These are phyloP conservation scores for Aegilops sharonensis DNA, from an alignment of 176 grass and related monocot genomes.

Conservation along the genomic window DNA sequence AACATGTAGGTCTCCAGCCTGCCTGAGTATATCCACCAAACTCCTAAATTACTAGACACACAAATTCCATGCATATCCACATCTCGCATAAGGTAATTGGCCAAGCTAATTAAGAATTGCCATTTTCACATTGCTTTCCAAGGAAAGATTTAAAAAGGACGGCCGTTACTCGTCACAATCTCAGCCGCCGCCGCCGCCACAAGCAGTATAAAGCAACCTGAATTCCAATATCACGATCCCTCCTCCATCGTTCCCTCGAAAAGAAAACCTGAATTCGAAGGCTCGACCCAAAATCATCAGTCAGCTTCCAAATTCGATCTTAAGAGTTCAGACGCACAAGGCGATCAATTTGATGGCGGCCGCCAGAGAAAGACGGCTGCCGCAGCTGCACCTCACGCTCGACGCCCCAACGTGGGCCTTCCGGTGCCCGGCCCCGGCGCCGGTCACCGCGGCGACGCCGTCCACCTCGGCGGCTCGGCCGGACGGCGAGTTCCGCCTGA, in stretches of 20 bases:
- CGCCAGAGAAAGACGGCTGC: neutral
- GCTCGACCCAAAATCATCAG: no score
- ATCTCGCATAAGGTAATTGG: no score
- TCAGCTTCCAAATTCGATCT: neutral
- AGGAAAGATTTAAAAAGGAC: neutral
- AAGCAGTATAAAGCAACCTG: neutral
- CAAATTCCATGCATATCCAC: neutral
- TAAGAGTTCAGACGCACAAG: no score
- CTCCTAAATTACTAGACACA: no score
- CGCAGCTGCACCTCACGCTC: neutral
- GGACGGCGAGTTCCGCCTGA: conserved; percentile 14
- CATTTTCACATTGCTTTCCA: neutral
- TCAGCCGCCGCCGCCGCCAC: neutral
- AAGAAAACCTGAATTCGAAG: no score
- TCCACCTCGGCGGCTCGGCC: neutral
- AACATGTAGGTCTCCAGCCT: no score
- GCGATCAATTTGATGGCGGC: neutral
- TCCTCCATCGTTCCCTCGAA: no score
- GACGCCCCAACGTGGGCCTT: neutral
- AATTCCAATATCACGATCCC: neutral
- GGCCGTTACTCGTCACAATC: neutral
- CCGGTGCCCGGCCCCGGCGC: neutral
- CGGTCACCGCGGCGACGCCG: neutral
- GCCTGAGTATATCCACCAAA: no score
- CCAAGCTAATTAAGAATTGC: no score